phyloP scores from a whole-genome alignment of 2,329 filamentous ascomycete genomes.

The Pochonia chlamydosporia region DNA sequence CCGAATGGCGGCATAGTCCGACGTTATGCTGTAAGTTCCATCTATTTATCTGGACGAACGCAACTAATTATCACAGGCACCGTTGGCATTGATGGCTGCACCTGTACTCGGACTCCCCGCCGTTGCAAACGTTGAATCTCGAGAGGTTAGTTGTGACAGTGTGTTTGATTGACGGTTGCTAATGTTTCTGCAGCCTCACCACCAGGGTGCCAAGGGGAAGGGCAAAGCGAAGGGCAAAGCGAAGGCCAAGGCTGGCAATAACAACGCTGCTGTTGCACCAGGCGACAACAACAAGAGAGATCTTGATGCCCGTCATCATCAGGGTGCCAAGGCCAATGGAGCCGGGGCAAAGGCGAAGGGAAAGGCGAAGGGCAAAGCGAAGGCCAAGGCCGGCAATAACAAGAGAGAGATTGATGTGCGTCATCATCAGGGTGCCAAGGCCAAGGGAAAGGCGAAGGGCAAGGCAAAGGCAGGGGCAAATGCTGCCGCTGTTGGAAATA shows the following conservation, averaged over 20 bases:
- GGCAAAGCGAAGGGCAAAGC: constrained; percentile 6
- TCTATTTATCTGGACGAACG: not conserved
- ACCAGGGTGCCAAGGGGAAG: constrained; percentile 5
- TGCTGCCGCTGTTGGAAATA: too few relatives aligned
- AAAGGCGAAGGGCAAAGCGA: constrained; percentile 6
- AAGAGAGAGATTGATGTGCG: constrained; percentile 9
- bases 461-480: too few relatives aligned
- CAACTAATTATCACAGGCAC: not conserved
- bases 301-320: constrained; percentile 13
- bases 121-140: not conserved
- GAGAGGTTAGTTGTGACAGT: not conserved
- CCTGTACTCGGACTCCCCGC: not conserved
- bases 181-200: not conserved
- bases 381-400: not conserved
- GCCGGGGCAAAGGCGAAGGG: constrained; percentile 3
- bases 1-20: not conserved
- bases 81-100: not conserved
- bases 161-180: not conserved
- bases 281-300: not conserved
- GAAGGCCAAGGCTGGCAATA: not conserved
- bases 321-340: constrained; percentile 11
- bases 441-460: too few relatives aligned
- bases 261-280: not conserved
- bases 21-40: constrained; percentile 2
- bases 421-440: constrained; percentile 14